These are phyloP conservation scores for Chrysosporium queenslandicum DNA, from an alignment of 2,329 filamentous ascomycete species.

Conservation along the genomic window DNA sequence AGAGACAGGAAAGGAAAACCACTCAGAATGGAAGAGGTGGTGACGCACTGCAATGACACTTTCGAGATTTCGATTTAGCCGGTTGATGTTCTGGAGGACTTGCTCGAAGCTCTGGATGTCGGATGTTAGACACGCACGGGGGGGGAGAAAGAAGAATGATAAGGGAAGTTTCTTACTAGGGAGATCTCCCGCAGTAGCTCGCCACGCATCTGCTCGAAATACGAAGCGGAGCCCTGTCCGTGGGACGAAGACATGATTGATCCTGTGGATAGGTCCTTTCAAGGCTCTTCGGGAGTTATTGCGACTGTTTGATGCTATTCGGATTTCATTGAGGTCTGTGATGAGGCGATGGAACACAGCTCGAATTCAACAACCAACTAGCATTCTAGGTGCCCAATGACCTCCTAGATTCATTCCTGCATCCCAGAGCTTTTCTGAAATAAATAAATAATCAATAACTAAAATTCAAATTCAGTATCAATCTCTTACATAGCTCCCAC, in stretches of 20 bases:
- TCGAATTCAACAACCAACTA: too few species aligned
- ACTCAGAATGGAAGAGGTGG: neutral
- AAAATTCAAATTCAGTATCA: too few species aligned
- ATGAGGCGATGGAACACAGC: too few species aligned
- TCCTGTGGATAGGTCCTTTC: neutral
- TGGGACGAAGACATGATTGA: neutral
- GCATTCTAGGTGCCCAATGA: too few species aligned
- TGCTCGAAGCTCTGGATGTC: constrained; percentile 63
- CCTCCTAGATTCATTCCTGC: too few species aligned
- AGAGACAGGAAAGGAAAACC: neutral
- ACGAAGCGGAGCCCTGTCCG: constrained; percentile 10
- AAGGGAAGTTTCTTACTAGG: constrained; percentile 27
- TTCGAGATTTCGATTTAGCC: constrained; percentile 83
- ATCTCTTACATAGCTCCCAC: too few species aligned
- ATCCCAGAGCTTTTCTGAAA: too few species aligned
- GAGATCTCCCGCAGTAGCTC: constrained; percentile 38
- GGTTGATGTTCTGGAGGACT: constrained; percentile 91
- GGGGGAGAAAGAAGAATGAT: neutral
- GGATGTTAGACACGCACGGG: too few species aligned
- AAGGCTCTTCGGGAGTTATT: too few species aligned
- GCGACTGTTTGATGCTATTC: too few species aligned
- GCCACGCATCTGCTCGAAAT: constrained; percentile 36
- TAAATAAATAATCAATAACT: too few species aligned
- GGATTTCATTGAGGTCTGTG: too few species aligned
- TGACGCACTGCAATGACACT: constrained; percentile 69